A percentile compares a stretch with the other conserved stretches of the same genome.
phyloP scores from a whole-genome alignment of 2,329 filamentous ascomycete genomes.

The Colletotrichum plurivorum region DNA sequence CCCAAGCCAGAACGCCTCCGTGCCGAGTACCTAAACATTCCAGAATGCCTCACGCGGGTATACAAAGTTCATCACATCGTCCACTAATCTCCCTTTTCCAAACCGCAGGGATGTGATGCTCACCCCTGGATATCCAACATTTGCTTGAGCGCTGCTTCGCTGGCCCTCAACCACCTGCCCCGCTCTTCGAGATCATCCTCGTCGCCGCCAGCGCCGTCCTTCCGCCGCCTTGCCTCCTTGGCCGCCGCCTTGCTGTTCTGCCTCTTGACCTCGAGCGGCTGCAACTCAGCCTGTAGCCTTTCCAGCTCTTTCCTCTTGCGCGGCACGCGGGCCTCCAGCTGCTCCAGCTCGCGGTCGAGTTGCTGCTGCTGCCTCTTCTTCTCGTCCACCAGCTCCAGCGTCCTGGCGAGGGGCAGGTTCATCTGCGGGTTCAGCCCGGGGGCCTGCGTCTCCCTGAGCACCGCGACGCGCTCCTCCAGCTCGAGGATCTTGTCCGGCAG shows the following conservation, averaged over 20 bases:
- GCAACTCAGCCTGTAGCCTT: slow-evolving; percentile 76
- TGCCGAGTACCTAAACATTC: background rate
- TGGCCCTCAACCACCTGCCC: slow-evolving; percentile 81
- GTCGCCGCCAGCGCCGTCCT: slow-evolving; percentile 76
- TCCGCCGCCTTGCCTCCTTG: slow-evolving; percentile 78
- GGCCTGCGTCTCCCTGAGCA: slow-evolving; percentile 59
- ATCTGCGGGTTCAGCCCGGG: slow-evolving; percentile 58
- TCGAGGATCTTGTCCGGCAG: slow-evolving; percentile 65
- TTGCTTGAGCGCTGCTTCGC: slow-evolving; percentile 73
- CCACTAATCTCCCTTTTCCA: background rate
- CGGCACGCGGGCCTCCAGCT: slow-evolving; percentile 72
- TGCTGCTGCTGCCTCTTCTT: slow-evolving; percentile 66
- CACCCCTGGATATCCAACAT: slow-evolving; percentile 71
- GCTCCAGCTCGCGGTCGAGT: slow-evolving; percentile 74
- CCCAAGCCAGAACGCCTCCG: slow-evolving; percentile 20
- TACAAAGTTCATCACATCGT: slow-evolving; percentile 20
- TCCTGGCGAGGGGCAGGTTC: slow-evolving; percentile 71
- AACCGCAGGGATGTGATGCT: slow-evolving; percentile 10
- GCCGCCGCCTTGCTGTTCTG: slow-evolving; percentile 76
- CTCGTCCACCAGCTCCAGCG: slow-evolving; percentile 65
- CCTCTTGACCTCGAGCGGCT: slow-evolving; percentile 76
- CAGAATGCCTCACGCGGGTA: slow-evolving; percentile 31
- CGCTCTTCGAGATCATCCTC: slow-evolving; percentile 82
- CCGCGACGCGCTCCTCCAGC: slow-evolving; percentile 63
- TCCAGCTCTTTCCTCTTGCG: slow-evolving; percentile 78